Evolutionary conservation across 306 rosid genomes (phyloP).

Genomic region (Datisca glomerata): DNA sequence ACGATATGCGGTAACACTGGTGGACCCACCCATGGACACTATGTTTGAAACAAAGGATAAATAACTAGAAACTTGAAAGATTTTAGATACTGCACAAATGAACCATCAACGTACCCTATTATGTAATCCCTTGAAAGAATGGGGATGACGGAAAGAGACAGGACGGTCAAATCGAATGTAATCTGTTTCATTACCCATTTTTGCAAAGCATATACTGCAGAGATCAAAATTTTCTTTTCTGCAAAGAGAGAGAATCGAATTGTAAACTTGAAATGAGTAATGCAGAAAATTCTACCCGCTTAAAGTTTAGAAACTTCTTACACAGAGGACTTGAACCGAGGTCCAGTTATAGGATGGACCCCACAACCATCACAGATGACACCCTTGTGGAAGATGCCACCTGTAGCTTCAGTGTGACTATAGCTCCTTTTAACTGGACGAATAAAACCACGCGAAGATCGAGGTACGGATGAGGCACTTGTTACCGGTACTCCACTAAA

Average conservation of each 20-base stretch:
- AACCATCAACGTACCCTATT: constrained; percentile 19
- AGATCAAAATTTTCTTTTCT: constrained; percentile 81
- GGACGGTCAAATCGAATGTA: constrained; percentile 67
- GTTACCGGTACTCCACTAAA: constrained; percentile 21
- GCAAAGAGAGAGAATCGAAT: constrained; percentile 12
- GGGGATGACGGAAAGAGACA: constrained; percentile 21
- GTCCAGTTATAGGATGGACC: constrained; percentile 75
- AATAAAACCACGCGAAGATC: not conserved
- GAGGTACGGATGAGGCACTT: constrained; percentile 10
- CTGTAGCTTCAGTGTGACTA: constrained; percentile 26
- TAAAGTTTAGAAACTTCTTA: constrained; percentile 25
- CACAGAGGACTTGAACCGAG: constrained; percentile 86
- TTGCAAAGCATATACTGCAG: constrained; percentile 56
- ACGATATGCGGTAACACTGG: constrained; percentile 15
- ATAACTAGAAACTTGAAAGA: not conserved
- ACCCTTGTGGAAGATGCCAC: constrained; percentile 76
- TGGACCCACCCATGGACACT: constrained; percentile 20
- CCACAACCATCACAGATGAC: constrained; percentile 92
- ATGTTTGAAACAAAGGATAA: constrained; percentile 10
- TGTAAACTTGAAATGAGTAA: too few species aligned
- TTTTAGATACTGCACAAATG: too few species aligned
- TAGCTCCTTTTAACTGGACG: constrained; percentile 40
- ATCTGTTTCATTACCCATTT: constrained; percentile 44
- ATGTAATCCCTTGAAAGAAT: constrained; percentile 10
- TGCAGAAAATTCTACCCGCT: not conserved